These are phyloP conservation scores for Anthracocystis walkeri DNA, from an alignment of 1,284 basidiomycete genomes.

Conservation along the genomic window DNA sequence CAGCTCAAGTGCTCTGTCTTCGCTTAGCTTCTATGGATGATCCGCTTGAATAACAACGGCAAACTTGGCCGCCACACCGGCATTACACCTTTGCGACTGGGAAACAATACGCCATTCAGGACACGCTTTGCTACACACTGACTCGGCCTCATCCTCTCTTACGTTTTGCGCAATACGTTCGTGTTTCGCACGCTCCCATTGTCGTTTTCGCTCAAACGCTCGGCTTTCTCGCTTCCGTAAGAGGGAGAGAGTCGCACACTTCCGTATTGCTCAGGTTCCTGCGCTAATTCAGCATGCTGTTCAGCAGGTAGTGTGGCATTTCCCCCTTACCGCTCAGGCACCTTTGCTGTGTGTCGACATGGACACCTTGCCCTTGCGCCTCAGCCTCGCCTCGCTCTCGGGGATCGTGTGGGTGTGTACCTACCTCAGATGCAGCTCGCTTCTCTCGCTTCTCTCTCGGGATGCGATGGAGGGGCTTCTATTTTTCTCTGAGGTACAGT, in stretches of 20 bases:
- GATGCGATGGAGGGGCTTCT: conserved; percentile 12
- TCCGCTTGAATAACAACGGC: no score
- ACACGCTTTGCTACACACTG: no score
- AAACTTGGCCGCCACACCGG: no score
- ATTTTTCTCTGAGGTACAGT: conserved; percentile 27
- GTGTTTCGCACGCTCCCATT: no score
- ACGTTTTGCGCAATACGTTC: no score
- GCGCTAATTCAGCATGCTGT: background rate
- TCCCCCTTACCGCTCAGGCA: background rate
- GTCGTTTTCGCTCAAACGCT: no score
- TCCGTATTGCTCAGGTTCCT: background rate
- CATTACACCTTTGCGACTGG: no score
- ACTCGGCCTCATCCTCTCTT: no score
- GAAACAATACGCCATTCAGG: no score
- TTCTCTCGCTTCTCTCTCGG: conserved; percentile 39
- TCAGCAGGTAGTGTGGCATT: background rate
- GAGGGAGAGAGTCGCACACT: no score
- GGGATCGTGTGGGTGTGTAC: conserved; percentile 8
- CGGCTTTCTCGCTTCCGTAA: conserved; percentile 7
- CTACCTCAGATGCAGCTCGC: conserved; percentile 32
- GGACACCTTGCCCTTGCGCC: background rate
- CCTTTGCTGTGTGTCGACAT: background rate
- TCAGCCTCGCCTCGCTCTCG: conserved; percentile 1
- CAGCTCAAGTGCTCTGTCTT: no score
- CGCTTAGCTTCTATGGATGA: no score